Percentiles rank a stretch among this genome's conserved stretches.
Conservation (phyloP, 108 stramenopile species). For the Cyclotella atomus region DNA sequence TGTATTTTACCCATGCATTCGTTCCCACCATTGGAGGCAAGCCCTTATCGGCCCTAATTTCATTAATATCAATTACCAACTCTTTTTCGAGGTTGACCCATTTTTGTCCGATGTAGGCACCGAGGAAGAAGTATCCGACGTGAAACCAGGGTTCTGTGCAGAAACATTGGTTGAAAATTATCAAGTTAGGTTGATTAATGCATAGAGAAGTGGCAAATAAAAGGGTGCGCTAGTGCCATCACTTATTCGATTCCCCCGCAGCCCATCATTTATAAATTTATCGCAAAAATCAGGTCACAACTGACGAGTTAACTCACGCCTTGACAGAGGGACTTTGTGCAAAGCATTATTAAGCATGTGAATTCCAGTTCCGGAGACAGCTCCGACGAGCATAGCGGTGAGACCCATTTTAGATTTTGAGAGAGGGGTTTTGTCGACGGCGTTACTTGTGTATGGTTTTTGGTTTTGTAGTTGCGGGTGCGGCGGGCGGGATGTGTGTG, state of each 20-base stretch:
- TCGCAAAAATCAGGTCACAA: too few relatives aligned
- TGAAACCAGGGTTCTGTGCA: conserved; percentile 77
- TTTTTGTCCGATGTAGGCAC: conserved; percentile 79
- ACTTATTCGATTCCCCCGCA: too few relatives aligned
- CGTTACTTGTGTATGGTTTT: background rate
- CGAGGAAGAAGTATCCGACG: conserved; percentile 68
- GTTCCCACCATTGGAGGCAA: conserved; percentile 85
- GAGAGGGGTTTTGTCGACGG: background rate
- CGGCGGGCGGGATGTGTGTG: background rate
- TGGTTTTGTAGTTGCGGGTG: background rate
- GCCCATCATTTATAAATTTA: too few relatives aligned
- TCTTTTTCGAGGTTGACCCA: conserved; percentile 74
- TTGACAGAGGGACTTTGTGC: conserved; percentile 77
- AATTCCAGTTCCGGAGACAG: conserved; percentile 65
- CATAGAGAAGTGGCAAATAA: background rate
- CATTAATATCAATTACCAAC: conserved; percentile 85
- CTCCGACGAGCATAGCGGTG: conserved; percentile 74
- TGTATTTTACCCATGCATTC: conserved; percentile 47
- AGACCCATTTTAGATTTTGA: conserved; percentile 58
- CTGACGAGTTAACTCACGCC: conserved; percentile 70
- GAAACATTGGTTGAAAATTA: conserved; percentile 1
- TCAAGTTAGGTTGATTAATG: background rate
- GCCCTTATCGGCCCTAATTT: conserved; percentile 85
- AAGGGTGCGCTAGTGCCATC: too few relatives aligned
- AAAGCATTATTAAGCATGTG: conserved; percentile 78